Conservation (phyloP, 805 yeast species). For the Nakazawaea wickerhamii region DNA sequence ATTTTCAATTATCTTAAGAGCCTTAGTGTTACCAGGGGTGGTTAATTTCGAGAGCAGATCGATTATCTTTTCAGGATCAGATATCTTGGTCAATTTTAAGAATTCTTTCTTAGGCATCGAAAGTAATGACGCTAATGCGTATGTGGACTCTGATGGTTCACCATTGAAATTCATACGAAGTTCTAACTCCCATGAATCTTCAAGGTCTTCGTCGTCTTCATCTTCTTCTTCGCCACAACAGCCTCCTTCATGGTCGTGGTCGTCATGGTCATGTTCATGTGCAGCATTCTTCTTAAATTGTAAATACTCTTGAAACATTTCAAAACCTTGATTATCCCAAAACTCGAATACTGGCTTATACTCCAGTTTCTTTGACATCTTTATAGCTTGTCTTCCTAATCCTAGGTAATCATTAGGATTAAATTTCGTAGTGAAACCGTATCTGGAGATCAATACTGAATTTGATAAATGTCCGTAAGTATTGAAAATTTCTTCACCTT, state of each 20-base stretch:
- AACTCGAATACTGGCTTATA: conserved; percentile 37
- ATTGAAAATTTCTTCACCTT: conserved; percentile 65
- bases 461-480: conserved; percentile 77
- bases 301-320: conserved; percentile 21
- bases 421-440: conserved; percentile 65
- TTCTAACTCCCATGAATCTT: conserved; percentile 41
- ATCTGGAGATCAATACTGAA: conserved; percentile 60
- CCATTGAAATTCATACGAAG: conserved; percentile 37
- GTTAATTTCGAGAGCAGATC: conserved; percentile 7
- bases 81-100: conserved; percentile 17
- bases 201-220: conserved; percentile 25
- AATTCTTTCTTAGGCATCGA: conserved; percentile 25
- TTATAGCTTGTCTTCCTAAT: conserved; percentile 46
- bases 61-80: conserved; percentile 6
- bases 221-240: conserved; percentile 18
- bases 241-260: conserved; percentile 20
- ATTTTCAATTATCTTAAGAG: conserved; percentile 15
- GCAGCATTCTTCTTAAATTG: conserved; percentile 7
- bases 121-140: conserved; percentile 34
- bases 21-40: conserved; percentile 11
- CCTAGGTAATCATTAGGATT: conserved; percentile 53
- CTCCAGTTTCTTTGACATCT: conserved; percentile 27
- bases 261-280: conserved; percentile 15
- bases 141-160: conserved; percentile 37
- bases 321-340: conserved; percentile 39